Base-by-base conservation (phyloP, 768 basidiomycete genomes). In the Psilocybe cubensis region DNA sequence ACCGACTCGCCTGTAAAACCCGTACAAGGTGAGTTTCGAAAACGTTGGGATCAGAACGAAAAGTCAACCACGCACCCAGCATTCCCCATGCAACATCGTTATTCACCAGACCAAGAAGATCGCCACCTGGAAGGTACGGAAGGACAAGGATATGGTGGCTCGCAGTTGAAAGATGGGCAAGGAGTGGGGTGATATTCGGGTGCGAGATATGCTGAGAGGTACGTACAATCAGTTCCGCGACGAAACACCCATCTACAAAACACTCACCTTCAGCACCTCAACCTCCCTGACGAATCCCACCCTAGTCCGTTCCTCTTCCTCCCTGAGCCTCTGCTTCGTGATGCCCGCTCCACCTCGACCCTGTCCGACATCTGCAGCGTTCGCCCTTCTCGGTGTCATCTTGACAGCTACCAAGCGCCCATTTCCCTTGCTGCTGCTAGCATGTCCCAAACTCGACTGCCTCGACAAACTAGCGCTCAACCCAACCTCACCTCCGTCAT, bases 251-350 rank as follows among this genome's bases (percentile, higher is more conserved):
- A 23, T 18, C 52, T 27, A 48, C 28, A 47, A 47, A 57, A 55
- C n/a, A 76, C 84, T 70, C 65, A 89, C 88, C 73, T 87, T 80
- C n/a, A 94, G 74, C 3, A 95, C 87, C 67, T 92, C 89, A 14
- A 92, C 92, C 73, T 94, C 92, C 24, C 92, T 77, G 25, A 91
- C 83, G 62, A 94, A 93, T 45, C 84, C 85, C 45, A 92, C 88
- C 38, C 89, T 68, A 55, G 90, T 92, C 55, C 91, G 74, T 57
- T 91, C 87, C 65, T 87, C 86, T 59, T 82, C 80, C 63, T 75
- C 71, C 35, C 75, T 46, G 20, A 57, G 56, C 45, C 43, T 43
- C 59, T 65, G 24, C 61, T 63, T 33, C 8, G 7, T n/a, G 12
- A 38, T 9, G 14, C 35, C 35, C 35, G 1, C n/a, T 17, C 35